Base-by-base conservation (phyloP, 2,329 filamentous ascomycete genomes). In the Nothomitra cinnamomea region DNA sequence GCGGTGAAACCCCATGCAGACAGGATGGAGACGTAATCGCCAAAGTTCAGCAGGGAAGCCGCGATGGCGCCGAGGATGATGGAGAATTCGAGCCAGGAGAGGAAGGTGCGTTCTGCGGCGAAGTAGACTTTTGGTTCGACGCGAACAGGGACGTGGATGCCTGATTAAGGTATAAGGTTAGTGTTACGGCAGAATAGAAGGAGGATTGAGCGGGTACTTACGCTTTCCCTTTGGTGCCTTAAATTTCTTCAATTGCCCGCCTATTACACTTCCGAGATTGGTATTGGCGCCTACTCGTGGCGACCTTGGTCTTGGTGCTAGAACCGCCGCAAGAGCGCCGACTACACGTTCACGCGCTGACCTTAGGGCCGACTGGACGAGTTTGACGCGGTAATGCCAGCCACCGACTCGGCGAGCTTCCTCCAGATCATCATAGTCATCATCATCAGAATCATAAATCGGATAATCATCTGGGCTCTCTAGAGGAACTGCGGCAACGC, bases 81-180 rank as follows among this genome's bases (percentile, higher is more conserved):
- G 51, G 85, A 90, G 69, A 94, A 96, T 68, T 98, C 90, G 61
- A 98, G 84, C 85, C 92, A 98, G 58, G 87, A 86, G 55, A 98
- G 76, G 70, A 95, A 98, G 0, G 92, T 98, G 58, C 92, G 80
- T 69, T 98, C 92, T 0, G 88, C 89, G 21, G 92, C 92, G 65
- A 98, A 95, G 67, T 88, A 95, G 51, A 98, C 92, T 70, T 98
- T 98, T 35, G 92, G 92, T 68, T 98, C 92, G 35, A 98, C 89
- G 50, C 92, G 82, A 54, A 96, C 83, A 13, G 90, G 90, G 22
- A 98, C 92, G 62, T 96, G 90, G 56, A 98, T 96, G 66, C 86
- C 86, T 67, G 38, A 3, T 21, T 1, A 28, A 0, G 10, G 57
- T 60, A 58, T 22, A 41, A 61, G 57, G 40, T 51, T 28, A 52